Evolutionary conservation across 768 basidiomycete species (phyloP).

Genomic region (Auriculariales sp.): DNA sequence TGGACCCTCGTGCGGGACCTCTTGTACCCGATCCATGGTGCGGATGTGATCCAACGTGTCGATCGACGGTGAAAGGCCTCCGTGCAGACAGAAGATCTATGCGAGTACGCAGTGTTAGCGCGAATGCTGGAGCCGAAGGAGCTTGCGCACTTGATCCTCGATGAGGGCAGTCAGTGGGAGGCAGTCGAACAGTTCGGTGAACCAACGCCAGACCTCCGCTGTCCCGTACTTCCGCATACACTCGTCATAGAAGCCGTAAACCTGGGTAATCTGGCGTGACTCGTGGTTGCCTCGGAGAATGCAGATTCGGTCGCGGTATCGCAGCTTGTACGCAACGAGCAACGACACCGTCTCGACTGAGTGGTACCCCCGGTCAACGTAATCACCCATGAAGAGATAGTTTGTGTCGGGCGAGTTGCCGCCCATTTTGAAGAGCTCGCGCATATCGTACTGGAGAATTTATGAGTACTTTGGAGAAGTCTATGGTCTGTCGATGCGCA

Average conservation of each 20-base stretch:
- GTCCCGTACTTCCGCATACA: conserved; percentile 95
- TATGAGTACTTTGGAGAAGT: too few species aligned
- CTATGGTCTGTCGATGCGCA: too few species aligned
- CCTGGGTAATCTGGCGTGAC: conserved; percentile 94
- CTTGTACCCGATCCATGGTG: conserved; percentile 96
- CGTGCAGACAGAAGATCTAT: conserved; percentile 99
- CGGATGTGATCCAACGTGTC: conserved; percentile 99
- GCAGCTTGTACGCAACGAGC: conserved; percentile 87
- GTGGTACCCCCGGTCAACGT: conserved; percentile 95
- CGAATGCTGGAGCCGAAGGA: too few species aligned
- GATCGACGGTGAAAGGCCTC: conserved; percentile 96
- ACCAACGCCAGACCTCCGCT: conserved; percentile 95
- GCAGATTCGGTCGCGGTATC: conserved; percentile 93
- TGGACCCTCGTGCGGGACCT: conserved; percentile 98
- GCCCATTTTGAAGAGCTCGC: conserved; percentile 98
- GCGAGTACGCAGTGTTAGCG: too few species aligned
- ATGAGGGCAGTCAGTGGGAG: conserved; percentile 94
- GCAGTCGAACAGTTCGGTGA: conserved; percentile 99
- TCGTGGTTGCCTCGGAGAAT: conserved; percentile 97
- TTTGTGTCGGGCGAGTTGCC: conserved; percentile 94
- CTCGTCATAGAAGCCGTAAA: conserved; percentile 98
- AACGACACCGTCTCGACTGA: conserved; percentile 98
- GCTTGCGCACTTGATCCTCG: too few species aligned
- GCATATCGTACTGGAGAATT: conserved; percentile 98
- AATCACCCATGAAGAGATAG: conserved; percentile 98